A percentile compares a stretch with the other conserved stretches of the same genome.
Conservation (phyloP, 352 stramenopile genomes). For the Pythium dissimile region DNA sequence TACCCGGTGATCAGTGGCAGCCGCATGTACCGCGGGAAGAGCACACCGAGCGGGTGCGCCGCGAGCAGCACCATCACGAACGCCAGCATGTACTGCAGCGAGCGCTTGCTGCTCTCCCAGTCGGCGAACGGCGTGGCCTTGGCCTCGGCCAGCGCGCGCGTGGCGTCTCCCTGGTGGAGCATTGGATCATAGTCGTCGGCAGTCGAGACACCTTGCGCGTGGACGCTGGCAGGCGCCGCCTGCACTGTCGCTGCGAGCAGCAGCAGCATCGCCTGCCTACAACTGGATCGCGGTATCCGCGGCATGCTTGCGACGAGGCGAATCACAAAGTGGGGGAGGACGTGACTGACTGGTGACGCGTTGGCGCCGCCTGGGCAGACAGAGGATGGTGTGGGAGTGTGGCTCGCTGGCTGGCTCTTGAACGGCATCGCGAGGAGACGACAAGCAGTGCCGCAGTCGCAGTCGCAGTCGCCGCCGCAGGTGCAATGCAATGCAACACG, state of each 20-base stretch:
- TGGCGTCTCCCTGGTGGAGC: not conserved
- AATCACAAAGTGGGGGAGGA: not conserved
- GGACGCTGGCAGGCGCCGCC: not conserved
- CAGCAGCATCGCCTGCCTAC: not conserved
- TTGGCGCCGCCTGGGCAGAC: too few relatives aligned
- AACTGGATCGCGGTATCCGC: not conserved
- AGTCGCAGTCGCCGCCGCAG: too few relatives aligned
- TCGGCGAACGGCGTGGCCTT: slow-evolving; percentile 38
- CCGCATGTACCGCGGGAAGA: slow-evolving; percentile 56
- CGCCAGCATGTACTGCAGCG: slow-evolving; percentile 41
- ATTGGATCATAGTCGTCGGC: not conserved
- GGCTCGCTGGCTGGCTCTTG: too few relatives aligned
- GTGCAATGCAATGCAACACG: too few relatives aligned
- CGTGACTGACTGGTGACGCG: not conserved
- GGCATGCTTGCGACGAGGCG: slow-evolving; percentile 3
- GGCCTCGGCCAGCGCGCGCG: not conserved
- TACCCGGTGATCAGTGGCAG: slow-evolving; percentile 72
- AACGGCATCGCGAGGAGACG: too few relatives aligned
- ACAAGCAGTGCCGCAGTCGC: too few relatives aligned
- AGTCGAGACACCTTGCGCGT: not conserved
- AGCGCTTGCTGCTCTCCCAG: slow-evolving; percentile 32
- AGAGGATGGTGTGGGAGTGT: too few relatives aligned
- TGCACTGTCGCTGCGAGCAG: not conserved
- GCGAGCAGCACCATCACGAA: slow-evolving; percentile 63
- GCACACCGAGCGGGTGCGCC: slow-evolving; percentile 53